Percentiles rank a stretch among this genome's conserved stretches.
Evolutionary conservation across 345 rosid genomes (phyloP).

Genomic region (Gossypium bickii): DNA sequence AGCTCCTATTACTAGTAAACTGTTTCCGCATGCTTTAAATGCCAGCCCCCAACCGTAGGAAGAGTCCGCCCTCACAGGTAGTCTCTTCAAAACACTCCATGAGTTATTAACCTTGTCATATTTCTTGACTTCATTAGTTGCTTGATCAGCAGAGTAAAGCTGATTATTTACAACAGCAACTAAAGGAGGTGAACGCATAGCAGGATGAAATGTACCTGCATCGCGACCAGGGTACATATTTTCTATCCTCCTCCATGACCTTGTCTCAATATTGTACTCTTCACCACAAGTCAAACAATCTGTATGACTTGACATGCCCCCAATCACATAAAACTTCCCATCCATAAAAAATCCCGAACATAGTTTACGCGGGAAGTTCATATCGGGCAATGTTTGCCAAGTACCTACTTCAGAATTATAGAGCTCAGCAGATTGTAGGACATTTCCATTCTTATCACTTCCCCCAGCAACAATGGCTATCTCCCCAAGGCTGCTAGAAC

Average conservation of each 20-base stretch:
- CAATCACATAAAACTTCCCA: conserved; percentile 38
- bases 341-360: conserved; percentile 46
- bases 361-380: conserved; percentile 36
- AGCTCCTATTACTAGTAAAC: conserved; percentile 32
- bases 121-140: conserved; percentile 37
- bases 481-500: conserved; percentile 38
- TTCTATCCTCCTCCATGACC: conserved; percentile 36
- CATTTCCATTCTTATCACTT: conserved; percentile 29
- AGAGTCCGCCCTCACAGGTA: conserved; percentile 37
- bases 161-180: conserved; percentile 42
- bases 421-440: conserved; percentile 36
- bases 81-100: conserved; percentile 34
- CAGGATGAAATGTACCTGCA: conserved; percentile 22
- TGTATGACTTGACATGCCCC: conserved; percentile 36
- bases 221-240: conserved; percentile 29
- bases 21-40: conserved; percentile 35
- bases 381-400: conserved; percentile 33
- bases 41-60: conserved; percentile 47
- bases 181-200: conserved; percentile 41
- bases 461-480: conserved; percentile 44
- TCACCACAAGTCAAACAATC: conserved; percentile 35
- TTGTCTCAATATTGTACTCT: conserved; percentile 37
- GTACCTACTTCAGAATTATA: conserved; percentile 30
- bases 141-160: conserved; percentile 38
- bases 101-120: conserved; percentile 32